phyloP scores from a whole-genome alignment of 352 stramenopile genomes.

The Globisporangium takayamanum region DNA sequence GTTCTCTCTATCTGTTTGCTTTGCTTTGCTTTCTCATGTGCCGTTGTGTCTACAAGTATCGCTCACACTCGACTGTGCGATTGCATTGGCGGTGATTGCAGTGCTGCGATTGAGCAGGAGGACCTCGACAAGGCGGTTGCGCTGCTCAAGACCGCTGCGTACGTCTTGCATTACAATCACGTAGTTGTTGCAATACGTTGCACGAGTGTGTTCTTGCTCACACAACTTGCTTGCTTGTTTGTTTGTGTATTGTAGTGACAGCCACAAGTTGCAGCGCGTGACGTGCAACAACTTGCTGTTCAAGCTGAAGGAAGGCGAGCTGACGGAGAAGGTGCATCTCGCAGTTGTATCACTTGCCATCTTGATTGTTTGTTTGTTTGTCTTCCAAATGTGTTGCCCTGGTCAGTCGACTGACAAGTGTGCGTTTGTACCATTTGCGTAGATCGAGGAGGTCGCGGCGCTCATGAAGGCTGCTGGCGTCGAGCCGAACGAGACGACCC shows the following conservation, averaged over 20 bases:
- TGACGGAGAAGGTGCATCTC: slow-evolving; percentile 50
- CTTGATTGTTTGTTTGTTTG: not conserved
- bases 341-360: not conserved
- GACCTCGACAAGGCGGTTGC: slow-evolving; percentile 69
- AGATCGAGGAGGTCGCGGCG: slow-evolving; percentile 69
- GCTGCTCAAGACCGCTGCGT: slow-evolving; percentile 71
- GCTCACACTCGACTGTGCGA: not conserved
- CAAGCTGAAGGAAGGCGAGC: slow-evolving; percentile 78
- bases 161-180: slow-evolving; percentile 16
- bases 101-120: slow-evolving; percentile 61
- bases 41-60: too few species aligned
- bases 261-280: slow-evolving; percentile 74
- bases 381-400: not conserved
- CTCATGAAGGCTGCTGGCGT: slow-evolving; percentile 77
- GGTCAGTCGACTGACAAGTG: not conserved
- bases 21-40: not conserved
- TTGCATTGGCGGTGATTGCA: slow-evolving; percentile 6
- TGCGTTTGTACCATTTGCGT: not conserved
- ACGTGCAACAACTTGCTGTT: slow-evolving; percentile 85
- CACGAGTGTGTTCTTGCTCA: slow-evolving; percentile 2
- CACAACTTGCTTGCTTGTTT: not conserved
- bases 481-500: slow-evolving; percentile 77
- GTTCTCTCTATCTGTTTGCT: not conserved
- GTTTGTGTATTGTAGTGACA: slow-evolving; percentile 25
- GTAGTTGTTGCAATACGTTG: slow-evolving; percentile 4